Conservation (phyloP, 345 rosid genomes). For the Eutrema heterophyllum region DNA sequence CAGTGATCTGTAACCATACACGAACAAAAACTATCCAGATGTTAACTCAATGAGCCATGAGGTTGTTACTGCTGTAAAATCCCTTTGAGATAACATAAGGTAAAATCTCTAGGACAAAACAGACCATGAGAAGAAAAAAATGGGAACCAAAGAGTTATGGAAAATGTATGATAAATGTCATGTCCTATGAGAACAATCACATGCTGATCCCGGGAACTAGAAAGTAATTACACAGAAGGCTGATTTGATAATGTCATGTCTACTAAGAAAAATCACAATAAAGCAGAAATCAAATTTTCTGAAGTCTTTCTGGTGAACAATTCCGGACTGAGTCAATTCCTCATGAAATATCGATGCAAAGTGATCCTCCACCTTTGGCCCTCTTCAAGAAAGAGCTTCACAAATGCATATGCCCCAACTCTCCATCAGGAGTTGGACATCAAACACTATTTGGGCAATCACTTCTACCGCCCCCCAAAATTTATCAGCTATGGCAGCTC, state of each 20-base stretch:
- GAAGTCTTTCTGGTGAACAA: constrained; percentile 8
- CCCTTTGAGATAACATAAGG: not conserved
- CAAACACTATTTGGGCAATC: not conserved
- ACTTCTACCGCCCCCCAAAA: constrained; percentile 3
- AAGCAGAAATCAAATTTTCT: not conserved
- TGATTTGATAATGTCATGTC: constrained; percentile 8
- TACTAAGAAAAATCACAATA: not conserved
- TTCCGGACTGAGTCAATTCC: not conserved
- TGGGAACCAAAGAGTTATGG: not conserved
- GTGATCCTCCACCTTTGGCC: not conserved
- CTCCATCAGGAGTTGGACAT: not conserved
- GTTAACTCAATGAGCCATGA: constrained; percentile 13
- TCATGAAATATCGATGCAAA: not conserved
- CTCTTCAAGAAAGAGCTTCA: constrained; percentile 2
- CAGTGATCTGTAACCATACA: constrained; percentile 51
- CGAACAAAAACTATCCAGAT: not conserved
- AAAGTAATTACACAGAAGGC: not conserved
- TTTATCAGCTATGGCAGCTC: constrained; percentile 5
- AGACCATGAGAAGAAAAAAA: not conserved
- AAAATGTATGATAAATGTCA: not conserved
- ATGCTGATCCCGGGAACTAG: not conserved
- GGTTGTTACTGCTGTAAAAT: not conserved
- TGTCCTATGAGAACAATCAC: constrained; percentile 6
- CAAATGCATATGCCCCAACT: constrained; percentile 15
- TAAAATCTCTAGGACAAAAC: not conserved